A percentile compares a stretch with the other conserved stretches of the same genome.
phyloP scores from a whole-genome alignment of 129 eudicot genomes.

The Apium graveolens region DNA sequence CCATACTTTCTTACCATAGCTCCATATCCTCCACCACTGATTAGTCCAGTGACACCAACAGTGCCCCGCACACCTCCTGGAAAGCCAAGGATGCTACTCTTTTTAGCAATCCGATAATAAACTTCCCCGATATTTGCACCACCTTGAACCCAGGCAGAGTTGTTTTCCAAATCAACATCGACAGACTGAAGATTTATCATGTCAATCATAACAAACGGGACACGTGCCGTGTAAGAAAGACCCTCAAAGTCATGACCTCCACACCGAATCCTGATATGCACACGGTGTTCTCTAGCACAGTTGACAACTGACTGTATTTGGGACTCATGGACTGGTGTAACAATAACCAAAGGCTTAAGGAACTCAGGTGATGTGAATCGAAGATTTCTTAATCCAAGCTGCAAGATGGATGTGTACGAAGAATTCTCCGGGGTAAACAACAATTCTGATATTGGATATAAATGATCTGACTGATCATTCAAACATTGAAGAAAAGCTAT shows the following conservation, averaged over 20 bases:
- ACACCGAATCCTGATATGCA: constrained; percentile 19
- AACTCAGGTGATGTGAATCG: background rate
- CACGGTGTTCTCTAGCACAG: constrained; percentile 19
- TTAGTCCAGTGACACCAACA: constrained; percentile 24
- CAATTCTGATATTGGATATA: background rate
- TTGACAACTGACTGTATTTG: constrained; percentile 16
- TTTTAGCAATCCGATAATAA: constrained; percentile 18
- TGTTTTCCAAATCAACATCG: constrained; percentile 9
- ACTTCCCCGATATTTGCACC: constrained; percentile 23
- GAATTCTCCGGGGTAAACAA: constrained; percentile 14
- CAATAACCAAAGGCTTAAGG: constrained; percentile 20
- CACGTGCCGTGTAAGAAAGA: constrained; percentile 14
- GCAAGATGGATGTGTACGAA: constrained; percentile 15
- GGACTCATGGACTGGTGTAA: constrained; percentile 24
- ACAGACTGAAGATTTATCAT: constrained; percentile 16
- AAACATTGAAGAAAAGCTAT: constrained; percentile 19
- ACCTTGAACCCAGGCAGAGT: constrained; percentile 26
- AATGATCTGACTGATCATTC: background rate
- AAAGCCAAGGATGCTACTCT: constrained; percentile 13
- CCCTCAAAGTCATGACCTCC: constrained; percentile 29
- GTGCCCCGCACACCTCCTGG: constrained; percentile 20
- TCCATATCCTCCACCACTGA: constrained; percentile 26
- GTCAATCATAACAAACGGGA: constrained; percentile 24
- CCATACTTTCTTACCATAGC: constrained; percentile 17
- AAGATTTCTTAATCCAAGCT: constrained; percentile 17